Evolutionary conservation across 805 yeast genomes (phyloP).

Genomic region (Grigorovia humatica): DNA sequence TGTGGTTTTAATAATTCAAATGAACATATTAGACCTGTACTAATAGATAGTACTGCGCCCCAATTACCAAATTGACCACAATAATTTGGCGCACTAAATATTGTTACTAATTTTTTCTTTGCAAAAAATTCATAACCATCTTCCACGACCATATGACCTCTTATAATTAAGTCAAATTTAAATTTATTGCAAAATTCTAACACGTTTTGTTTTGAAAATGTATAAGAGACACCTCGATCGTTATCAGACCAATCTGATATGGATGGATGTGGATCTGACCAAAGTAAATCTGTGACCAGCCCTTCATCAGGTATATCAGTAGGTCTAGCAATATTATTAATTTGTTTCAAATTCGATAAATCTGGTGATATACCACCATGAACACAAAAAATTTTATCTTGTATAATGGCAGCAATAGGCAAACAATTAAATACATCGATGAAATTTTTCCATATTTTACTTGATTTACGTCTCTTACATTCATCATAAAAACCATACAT

Average conservation of each 20-base stretch:
- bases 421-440: constrained; percentile 91
- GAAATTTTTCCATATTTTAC: constrained; percentile 88
- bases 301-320: constrained; percentile 80
- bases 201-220: constrained; percentile 63
- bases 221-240: constrained; percentile 74
- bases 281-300: constrained; percentile 60
- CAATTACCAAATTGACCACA: constrained; percentile 74
- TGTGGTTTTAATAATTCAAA: constrained; percentile 60
- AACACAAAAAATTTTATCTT: constrained; percentile 84
- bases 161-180: constrained; percentile 61
- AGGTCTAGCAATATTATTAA: constrained; percentile 57
- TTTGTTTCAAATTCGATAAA: constrained; percentile 48
- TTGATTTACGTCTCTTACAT: constrained; percentile 83
- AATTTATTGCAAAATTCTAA: constrained; percentile 53
- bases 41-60: constrained; percentile 73
- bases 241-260: constrained; percentile 59
- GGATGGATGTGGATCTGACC: constrained; percentile 69
- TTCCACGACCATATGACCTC: constrained; percentile 87
- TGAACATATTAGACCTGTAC: constrained; percentile 55
- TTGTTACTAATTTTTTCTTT: constrained; percentile 61
- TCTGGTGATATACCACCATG: constrained; percentile 81
- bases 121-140: constrained; percentile 81
- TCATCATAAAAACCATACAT: constrained; percentile 98
- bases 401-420: constrained; percentile 92
- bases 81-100: constrained; percentile 75